Evolutionary conservation across 164 flowering plant species (phyloP).

Genomic region (Vitis rupestris): DNA sequence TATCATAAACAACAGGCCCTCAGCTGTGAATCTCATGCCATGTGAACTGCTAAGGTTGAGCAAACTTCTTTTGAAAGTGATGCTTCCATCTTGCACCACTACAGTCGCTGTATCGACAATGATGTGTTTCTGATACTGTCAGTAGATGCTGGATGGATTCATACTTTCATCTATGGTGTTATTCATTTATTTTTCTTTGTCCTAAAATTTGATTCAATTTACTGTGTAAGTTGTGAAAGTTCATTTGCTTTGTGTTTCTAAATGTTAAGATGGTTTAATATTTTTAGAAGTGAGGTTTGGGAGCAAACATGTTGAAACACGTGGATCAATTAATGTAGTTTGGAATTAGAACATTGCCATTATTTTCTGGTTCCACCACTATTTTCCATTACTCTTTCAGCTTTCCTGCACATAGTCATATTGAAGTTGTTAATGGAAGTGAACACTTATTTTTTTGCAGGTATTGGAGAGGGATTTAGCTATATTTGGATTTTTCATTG

Average conservation of each 20-base stretch:
- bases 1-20: no score
- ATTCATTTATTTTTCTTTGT: no score
- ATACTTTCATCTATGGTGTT: no score
- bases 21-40: no score
- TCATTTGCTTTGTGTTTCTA: neutral
- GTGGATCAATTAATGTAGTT: neutral
- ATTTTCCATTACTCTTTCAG: neutral
- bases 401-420: neutral
- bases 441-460: constrained; percentile 37
- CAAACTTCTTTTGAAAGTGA: no score
- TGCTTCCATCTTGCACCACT: no score
- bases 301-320: neutral
- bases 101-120: no score
- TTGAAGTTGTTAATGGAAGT: constrained; percentile 8
- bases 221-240: neutral
- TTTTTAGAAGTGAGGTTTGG: neutral
- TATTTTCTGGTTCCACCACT: neutral
- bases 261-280: neutral
- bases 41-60: no score
- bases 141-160: no score
- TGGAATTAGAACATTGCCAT: neutral
- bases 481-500: constrained; percentile 93
- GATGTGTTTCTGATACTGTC: no score
- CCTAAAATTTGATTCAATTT: no score
- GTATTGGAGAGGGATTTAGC: constrained; percentile 93